Evolutionary conservation across 2,329 filamentous ascomycete genomes (phyloP).

Genomic region (Cordyceps militaris): DNA sequence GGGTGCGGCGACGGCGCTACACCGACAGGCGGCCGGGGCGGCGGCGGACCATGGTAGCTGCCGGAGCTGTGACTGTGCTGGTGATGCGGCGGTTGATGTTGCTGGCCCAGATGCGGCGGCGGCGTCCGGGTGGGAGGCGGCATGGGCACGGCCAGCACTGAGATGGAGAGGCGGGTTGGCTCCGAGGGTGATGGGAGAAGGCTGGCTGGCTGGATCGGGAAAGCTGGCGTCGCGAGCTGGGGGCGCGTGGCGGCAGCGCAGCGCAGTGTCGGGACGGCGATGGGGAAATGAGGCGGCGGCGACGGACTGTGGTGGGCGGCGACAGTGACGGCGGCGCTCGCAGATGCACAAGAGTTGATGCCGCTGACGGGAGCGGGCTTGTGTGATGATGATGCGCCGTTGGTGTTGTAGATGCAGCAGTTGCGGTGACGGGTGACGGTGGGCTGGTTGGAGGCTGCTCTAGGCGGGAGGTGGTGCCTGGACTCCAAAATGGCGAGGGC

Average conservation of each 20-base stretch:
- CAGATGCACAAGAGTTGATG: background rate
- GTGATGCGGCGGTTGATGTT: conserved; percentile 23
- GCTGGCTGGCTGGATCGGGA: background rate
- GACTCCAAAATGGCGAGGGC: background rate
- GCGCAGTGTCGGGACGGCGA: background rate
- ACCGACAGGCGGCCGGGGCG: conserved; percentile 35
- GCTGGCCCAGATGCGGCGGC: conserved; percentile 27
- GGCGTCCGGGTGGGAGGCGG: conserved; percentile 39
- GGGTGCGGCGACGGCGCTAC: conserved; percentile 27
- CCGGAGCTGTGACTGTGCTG: conserved; percentile 22
- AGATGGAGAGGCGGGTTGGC: conserved; percentile 17
- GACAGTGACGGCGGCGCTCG: background rate
- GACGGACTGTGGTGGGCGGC: background rate
- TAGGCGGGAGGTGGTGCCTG: background rate
- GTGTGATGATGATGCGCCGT: background rate
- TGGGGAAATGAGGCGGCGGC: background rate
- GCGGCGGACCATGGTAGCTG: conserved; percentile 38
- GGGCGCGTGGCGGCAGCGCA: conserved; percentile 8
- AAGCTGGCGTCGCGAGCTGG: conserved; percentile 4
- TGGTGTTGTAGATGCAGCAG: background rate
- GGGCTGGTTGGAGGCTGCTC: background rate
- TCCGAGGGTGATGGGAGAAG: conserved; percentile 20
- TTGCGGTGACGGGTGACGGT: background rate
- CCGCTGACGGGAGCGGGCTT: background rate
- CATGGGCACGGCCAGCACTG: conserved; percentile 18